These are phyloP conservation scores for Rubia yunnanensis DNA, from an alignment of 257 asterid species.

Conservation along the genomic window DNA sequence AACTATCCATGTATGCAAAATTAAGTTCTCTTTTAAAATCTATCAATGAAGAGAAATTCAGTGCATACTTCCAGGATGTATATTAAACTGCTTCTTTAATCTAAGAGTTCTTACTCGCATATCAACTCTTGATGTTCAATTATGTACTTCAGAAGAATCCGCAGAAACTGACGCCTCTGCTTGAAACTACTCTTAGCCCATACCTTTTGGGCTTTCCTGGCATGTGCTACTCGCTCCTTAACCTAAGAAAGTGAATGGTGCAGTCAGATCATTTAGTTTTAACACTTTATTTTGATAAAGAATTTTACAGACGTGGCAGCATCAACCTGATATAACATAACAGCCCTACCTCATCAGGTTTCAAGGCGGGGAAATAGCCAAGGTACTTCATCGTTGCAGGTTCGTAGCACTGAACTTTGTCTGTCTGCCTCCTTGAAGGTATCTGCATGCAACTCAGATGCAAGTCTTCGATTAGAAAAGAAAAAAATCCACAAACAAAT, in stretches of 20 bases:
- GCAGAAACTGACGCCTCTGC: conserved; percentile 89
- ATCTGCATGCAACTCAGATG: conserved; percentile 32
- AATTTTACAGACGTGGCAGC: neutral
- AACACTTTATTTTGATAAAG: neutral
- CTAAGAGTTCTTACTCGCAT: conserved; percentile 72
- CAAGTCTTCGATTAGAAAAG: neutral
- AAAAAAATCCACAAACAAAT: neutral
- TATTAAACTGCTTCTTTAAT: neutral
- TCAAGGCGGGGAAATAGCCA: conserved; percentile 75
- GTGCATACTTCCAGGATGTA: neutral
- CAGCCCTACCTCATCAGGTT: conserved; percentile 74
- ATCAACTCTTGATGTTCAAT: conserved; percentile 91
- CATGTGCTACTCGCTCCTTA: conserved; percentile 80
- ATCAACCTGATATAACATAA: conserved; percentile 4
- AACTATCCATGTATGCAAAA: neutral
- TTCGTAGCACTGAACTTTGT: conserved; percentile 96
- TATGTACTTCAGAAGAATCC: conserved; percentile 93
- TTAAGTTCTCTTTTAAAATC: neutral
- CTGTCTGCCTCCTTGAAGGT: conserved; percentile 93
- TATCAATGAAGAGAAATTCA: neutral
- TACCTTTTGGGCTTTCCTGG: conserved; percentile 80
- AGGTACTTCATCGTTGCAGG: conserved; percentile 99
- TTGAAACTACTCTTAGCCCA: conserved; percentile 97
- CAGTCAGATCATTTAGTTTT: conserved; percentile 1
- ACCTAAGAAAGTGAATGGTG: conserved; percentile 37